phyloP scores from a whole-genome alignment of 2,329 filamentous ascomycete genomes.

The Calonectria crousiana region DNA sequence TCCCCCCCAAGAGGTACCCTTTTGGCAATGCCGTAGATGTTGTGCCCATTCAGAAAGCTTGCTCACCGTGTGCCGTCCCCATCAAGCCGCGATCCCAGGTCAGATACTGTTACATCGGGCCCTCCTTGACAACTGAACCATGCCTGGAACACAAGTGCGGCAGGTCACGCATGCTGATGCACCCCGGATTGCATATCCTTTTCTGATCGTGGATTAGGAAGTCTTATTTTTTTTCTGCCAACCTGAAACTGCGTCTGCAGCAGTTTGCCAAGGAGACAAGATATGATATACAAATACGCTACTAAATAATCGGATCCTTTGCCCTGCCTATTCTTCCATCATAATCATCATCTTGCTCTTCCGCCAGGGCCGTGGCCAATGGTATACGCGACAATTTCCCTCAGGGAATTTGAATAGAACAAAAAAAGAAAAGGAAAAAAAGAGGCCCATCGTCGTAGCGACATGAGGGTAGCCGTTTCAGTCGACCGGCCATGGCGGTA shows the following conservation, averaged over 20 bases:
- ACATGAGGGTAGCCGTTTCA: conserved; percentile 37
- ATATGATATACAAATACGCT: conserved; percentile 19
- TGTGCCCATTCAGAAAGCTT: conserved; percentile 2
- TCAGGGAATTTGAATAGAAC: conserved; percentile 12
- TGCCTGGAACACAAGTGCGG: conserved; percentile 15
- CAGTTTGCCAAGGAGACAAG: background rate
- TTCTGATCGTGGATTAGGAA: conserved; percentile 20
- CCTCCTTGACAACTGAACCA: background rate
- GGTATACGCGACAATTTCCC: conserved; percentile 26
- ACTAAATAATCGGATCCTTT: conserved; percentile 5
- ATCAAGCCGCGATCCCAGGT: background rate
- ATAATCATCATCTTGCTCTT: conserved; percentile 13
- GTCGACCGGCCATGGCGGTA: conserved; percentile 34
- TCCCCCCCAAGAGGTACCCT: background rate
- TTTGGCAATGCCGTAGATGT: background rate
- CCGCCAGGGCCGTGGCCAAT: conserved; percentile 8
- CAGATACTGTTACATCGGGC: conserved; percentile 13
- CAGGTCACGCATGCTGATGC: conserved; percentile 16
- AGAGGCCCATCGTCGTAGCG: conserved; percentile 35
- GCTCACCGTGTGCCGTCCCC: background rate
- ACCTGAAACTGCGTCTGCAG: conserved; percentile 6
- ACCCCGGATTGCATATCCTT: background rate
- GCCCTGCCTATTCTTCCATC: conserved; percentile 1
- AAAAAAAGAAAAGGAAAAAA: conserved; percentile 15
- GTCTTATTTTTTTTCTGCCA: conserved; percentile 18